phyloP scores from a whole-genome alignment of 2,329 filamentous ascomycete species.

The Aureobasidium sp. region DNA sequence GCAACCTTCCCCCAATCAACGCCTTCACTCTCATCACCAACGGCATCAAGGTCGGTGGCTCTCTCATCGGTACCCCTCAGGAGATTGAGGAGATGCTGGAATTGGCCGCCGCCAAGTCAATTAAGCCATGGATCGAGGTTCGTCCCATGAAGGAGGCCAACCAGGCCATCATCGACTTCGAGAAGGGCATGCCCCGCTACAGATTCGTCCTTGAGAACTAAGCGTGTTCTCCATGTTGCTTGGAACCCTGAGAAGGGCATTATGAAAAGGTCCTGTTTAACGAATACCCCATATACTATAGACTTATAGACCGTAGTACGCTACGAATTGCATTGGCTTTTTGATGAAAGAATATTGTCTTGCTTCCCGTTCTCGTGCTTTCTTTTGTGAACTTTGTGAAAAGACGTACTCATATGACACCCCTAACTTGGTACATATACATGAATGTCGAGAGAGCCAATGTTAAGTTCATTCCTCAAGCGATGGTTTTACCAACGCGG shows the following conservation, averaged over 20 bases:
- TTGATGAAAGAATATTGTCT: background rate
- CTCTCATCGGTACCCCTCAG: slow-evolving; percentile 41
- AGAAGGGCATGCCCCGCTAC: slow-evolving; percentile 44
- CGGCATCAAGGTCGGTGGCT: slow-evolving; percentile 36
- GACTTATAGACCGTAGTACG: slow-evolving; percentile 6
- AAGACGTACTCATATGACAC: background rate
- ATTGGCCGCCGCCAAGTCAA: slow-evolving; percentile 48
- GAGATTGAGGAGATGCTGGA: slow-evolving; percentile 55
- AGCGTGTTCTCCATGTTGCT: background rate
- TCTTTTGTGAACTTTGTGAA: background rate
- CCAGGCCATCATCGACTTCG: slow-evolving; percentile 48
- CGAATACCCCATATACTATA: slow-evolving; percentile 4
- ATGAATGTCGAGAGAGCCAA: too few relatives aligned
- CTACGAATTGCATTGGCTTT: slow-evolving; percentile 7
- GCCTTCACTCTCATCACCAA: slow-evolving; percentile 51
- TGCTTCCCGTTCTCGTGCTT: background rate
- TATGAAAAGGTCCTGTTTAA: slow-evolving; percentile 1
- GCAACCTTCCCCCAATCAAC: slow-evolving; percentile 42
- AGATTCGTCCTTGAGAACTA: slow-evolving; percentile 32
- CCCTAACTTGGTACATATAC: too few relatives aligned
- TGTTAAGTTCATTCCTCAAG: too few relatives aligned
- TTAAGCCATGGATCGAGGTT: slow-evolving; percentile 55
- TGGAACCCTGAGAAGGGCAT: background rate
- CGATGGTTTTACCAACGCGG: too few relatives aligned
- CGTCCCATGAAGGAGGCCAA: slow-evolving; percentile 51